Conservation (phyloP, 768 basidiomycete species). For the Phylloporus sp. region DNA sequence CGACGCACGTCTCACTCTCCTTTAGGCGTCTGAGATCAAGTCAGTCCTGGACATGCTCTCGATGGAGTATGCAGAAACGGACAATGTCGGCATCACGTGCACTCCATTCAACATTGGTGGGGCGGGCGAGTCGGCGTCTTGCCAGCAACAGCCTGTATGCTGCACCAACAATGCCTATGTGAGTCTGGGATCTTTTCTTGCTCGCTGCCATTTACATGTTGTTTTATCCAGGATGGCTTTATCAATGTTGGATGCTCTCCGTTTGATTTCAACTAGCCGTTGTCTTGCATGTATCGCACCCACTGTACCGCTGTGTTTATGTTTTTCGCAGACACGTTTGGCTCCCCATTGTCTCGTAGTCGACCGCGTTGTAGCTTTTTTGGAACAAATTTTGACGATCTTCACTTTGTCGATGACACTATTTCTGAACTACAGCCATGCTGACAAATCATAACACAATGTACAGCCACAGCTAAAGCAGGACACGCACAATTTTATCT, state of each 20-base stretch:
- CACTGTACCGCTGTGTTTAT: not conserved
- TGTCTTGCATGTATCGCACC: not conserved
- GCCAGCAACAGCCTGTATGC: conserved; percentile 27
- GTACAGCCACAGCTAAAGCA: conserved; percentile 1
- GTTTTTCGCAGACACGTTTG: not conserved
- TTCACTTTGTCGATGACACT: no score
- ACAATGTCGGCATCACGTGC: conserved; percentile 24
- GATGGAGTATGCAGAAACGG: conserved; percentile 13
- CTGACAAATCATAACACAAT: conserved; percentile 19
- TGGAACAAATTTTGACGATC: not conserved
- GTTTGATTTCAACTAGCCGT: conserved; percentile 18
- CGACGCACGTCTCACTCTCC: not conserved
- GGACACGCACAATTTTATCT: conserved; percentile 62
- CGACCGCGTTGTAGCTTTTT: not conserved
- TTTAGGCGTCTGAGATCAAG: conserved; percentile 12
- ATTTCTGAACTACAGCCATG: no score
- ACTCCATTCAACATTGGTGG: conserved; percentile 20
- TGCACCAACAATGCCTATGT: conserved; percentile 19
- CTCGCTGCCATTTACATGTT: not conserved
- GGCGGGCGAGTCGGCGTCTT: conserved; percentile 15
- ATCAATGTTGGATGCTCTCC: conserved; percentile 27
- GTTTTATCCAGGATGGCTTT: conserved; percentile 7
- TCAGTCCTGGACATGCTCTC: conserved; percentile 1
- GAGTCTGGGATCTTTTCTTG: not conserved
- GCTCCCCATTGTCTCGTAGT: not conserved